Evolutionary conservation across 2,329 filamentous ascomycete species (phyloP).

Genomic region (Plectosphaerella plurivora): DNA sequence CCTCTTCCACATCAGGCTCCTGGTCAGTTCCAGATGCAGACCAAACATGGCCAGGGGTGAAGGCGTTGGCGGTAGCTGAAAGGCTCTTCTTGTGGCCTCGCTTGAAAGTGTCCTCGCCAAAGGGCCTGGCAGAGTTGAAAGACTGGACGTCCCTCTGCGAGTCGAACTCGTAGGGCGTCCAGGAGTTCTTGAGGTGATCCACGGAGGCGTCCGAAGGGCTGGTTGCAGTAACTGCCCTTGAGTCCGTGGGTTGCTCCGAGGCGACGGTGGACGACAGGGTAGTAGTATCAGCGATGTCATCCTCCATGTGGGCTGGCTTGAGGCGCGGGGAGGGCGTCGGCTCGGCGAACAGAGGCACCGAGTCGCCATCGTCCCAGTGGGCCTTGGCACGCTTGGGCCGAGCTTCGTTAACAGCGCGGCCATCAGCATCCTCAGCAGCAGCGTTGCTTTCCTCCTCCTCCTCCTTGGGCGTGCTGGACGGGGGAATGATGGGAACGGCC

Average conservation of each 20-base stretch:
- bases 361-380: conserved; percentile 61
- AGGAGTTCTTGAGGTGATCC: conserved; percentile 44
- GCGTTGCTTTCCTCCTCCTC: conserved; percentile 16
- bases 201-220: conserved; percentile 50
- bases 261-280: conserved; percentile 49
- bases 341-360: conserved; percentile 70
- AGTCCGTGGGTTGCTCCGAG: conserved; percentile 46
- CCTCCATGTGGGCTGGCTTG: conserved; percentile 16
- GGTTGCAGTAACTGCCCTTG: conserved; percentile 41
- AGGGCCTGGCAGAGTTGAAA: conserved; percentile 49
- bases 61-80: conserved; percentile 68
- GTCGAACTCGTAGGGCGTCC: conserved; percentile 59
- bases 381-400: conserved; percentile 73
- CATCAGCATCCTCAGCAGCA: conserved; percentile 49
- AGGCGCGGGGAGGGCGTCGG: conserved; percentile 27
- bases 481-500: conserved; percentile 74
- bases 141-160: conserved; percentile 39
- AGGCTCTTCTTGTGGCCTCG: conserved; percentile 51
- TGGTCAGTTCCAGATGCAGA: background rate
- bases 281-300: conserved; percentile 44
- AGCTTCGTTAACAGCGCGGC: conserved; percentile 57
- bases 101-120: conserved; percentile 38
- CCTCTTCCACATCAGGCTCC: conserved; percentile 13
- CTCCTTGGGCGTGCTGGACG: conserved; percentile 40
- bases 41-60: conserved; percentile 43